Conservation (phyloP, 495 filamentous ascomycete species). For the Glarea lozoyensis region DNA sequence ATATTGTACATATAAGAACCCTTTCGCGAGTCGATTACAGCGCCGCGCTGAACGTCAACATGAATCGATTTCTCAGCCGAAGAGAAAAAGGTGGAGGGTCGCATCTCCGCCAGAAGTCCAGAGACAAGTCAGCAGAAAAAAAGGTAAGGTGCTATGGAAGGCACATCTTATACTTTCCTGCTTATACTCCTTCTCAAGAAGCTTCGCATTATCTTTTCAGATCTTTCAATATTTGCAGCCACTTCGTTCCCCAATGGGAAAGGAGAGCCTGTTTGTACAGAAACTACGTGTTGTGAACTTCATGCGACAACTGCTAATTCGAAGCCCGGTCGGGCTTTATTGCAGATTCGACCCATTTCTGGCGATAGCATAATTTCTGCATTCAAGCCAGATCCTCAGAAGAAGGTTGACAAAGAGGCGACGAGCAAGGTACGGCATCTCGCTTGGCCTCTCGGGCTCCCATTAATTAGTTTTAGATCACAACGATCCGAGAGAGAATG, state of each 20-base stretch:
- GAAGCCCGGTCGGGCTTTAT: slow-evolving; percentile 23
- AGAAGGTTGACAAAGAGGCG: slow-evolving; percentile 44
- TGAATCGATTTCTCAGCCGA: slow-evolving; percentile 63
- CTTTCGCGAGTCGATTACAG: no score
- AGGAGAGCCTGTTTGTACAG: slow-evolving; percentile 20
- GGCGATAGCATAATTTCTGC: slow-evolving; percentile 26
- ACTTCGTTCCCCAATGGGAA: slow-evolving; percentile 21
- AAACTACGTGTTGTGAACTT: slow-evolving; percentile 16
- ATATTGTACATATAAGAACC: no score
- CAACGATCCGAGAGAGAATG: slow-evolving; percentile 43
- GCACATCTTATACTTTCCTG: slow-evolving; percentile 9
- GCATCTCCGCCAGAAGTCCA: slow-evolving; percentile 34
- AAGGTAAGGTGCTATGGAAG: slow-evolving; percentile 19
- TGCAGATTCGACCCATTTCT: slow-evolving; percentile 29
- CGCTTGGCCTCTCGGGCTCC: not conserved
- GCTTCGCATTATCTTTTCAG: slow-evolving; percentile 16
- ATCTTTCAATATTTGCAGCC: slow-evolving; percentile 20
- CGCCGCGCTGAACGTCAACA: no score
- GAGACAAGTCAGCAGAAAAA: slow-evolving; percentile 25
- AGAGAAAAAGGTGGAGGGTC: slow-evolving; percentile 55
- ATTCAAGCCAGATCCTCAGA: slow-evolving; percentile 44
- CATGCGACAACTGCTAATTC: slow-evolving; percentile 28
- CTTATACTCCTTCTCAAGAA: slow-evolving; percentile 6
- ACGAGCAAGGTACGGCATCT: slow-evolving; percentile 39
- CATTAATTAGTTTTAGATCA: slow-evolving; percentile 35